Conservation (phyloP, 1,284 basidiomycete genomes). For the Lentinula novae-zelandiae region DNA sequence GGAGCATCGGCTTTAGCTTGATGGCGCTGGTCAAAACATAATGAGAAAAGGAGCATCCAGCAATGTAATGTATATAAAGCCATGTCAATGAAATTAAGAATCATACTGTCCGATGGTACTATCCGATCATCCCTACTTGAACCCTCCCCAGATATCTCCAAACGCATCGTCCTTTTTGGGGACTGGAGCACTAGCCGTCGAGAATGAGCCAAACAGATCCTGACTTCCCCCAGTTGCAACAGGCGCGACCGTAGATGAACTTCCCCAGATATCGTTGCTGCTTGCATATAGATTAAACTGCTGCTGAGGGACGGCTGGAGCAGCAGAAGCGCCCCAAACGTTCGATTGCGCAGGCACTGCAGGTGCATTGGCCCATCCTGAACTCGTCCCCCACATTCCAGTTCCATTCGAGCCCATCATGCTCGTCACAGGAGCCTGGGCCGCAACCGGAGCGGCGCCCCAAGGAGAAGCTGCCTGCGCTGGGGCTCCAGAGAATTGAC, state of each 20-base stretch:
- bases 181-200: constrained; percentile 9
- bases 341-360: constrained; percentile 24
- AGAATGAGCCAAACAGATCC: constrained; percentile 18
- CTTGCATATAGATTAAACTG: constrained; percentile 30
- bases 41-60: not conserved
- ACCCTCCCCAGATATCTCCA: constrained; percentile 77
- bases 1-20: constrained; percentile 28
- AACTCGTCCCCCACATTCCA: constrained; percentile 62
- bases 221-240: constrained; percentile 14
- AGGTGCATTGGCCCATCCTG: constrained; percentile 50
- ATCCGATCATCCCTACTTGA: constrained; percentile 55
- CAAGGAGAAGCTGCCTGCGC: constrained; percentile 20
- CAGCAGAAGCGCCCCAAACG: constrained; percentile 21
- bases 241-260: constrained; percentile 14
- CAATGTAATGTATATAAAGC: not conserved
- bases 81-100: not conserved
- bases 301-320: constrained; percentile 12
- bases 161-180: constrained; percentile 76
- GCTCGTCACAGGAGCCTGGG: constrained; percentile 31
- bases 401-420: constrained; percentile 55
- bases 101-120: constrained; percentile 26
- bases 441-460: constrained; percentile 24
- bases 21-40: constrained; percentile 24
- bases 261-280: constrained; percentile 58
- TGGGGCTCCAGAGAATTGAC: constrained; percentile 22